A percentile compares a stretch with the other conserved stretches of the same genome.
phyloP scores from a whole-genome alignment of 2,329 filamentous ascomycete genomes.

The Parastagonospora nodorum region DNA sequence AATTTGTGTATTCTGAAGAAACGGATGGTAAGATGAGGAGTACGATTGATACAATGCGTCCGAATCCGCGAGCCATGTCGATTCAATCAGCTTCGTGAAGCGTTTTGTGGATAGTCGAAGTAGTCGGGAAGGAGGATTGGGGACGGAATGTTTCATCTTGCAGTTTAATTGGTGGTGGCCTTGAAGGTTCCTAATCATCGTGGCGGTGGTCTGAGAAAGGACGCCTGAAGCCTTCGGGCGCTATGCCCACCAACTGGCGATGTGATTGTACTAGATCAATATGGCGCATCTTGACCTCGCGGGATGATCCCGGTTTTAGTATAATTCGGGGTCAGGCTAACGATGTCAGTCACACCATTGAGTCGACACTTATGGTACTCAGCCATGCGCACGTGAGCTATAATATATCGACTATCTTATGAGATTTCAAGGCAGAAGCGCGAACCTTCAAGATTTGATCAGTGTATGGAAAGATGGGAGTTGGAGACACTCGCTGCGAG shows the following conservation, averaged over 20 bases:
- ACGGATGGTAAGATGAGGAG: neutral
- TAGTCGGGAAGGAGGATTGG: too few relatives aligned
- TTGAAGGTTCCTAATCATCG: too few relatives aligned
- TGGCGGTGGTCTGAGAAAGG: neutral
- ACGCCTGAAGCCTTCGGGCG: neutral
- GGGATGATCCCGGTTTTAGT: neutral
- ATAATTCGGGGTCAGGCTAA: too few relatives aligned
- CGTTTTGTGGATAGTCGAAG: neutral
- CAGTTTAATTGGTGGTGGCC: too few relatives aligned
- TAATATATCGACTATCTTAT: too few relatives aligned
- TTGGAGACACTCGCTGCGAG: too few relatives aligned
- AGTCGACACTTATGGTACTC: neutral
- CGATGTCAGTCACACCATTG: too few relatives aligned
- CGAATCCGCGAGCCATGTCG: neutral
- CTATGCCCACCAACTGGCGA: neutral
- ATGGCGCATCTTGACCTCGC: neutral
- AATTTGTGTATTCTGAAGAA: neutral
- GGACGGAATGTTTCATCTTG: too few relatives aligned
- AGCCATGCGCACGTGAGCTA: neutral
- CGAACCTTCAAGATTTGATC: too few relatives aligned
- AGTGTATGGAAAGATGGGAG: too few relatives aligned
- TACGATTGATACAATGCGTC: neutral
- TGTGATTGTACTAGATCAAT: neutral
- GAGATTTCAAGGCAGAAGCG: too few relatives aligned
- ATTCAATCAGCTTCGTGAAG: neutral